Percentiles rank a stretch among this genome's conserved stretches.
phyloP scores from a whole-genome alignment of 2,329 filamentous ascomycete genomes.

The Curvularia eragrostidis region DNA sequence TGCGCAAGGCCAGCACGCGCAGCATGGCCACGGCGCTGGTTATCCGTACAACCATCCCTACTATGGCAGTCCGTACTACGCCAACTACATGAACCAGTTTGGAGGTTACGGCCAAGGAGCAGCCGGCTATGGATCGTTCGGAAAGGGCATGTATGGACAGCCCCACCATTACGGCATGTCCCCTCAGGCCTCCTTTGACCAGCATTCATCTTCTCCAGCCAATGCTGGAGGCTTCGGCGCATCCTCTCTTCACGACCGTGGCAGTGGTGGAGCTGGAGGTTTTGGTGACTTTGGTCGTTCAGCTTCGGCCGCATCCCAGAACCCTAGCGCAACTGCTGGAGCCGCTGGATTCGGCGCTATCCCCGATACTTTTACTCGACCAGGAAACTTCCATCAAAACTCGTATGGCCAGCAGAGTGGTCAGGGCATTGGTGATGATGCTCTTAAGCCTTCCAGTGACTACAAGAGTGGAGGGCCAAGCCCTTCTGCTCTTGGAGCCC shows the following conservation, averaged over 20 bases:
- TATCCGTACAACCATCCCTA: slow-evolving; percentile 63
- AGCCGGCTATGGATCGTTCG: slow-evolving; percentile 59
- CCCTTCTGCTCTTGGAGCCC: slow-evolving; percentile 62
- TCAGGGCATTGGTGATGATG: slow-evolving; percentile 58
- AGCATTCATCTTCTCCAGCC: slow-evolving; percentile 68
- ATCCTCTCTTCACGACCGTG: slow-evolving; percentile 56
- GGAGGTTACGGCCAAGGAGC: slow-evolving; percentile 59
- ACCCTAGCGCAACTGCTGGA: slow-evolving; percentile 57
- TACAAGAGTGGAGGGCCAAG: slow-evolving; percentile 65
- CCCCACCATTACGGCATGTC: slow-evolving; percentile 67
- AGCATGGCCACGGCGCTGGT: slow-evolving; percentile 54
- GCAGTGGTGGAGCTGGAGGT: slow-evolving; percentile 56
- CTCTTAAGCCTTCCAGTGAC: slow-evolving; percentile 64
- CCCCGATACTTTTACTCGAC: slow-evolving; percentile 66
- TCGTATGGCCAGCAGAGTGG: slow-evolving; percentile 57
- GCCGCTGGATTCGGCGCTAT: slow-evolving; percentile 60
- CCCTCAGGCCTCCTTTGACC: slow-evolving; percentile 64
- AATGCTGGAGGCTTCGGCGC: slow-evolving; percentile 62
- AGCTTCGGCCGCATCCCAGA: slow-evolving; percentile 64
- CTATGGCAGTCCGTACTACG: slow-evolving; percentile 68
- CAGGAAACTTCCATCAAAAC: slow-evolving; percentile 61
- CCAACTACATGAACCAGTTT: slow-evolving; percentile 69
- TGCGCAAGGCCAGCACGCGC: slow-evolving; percentile 55
- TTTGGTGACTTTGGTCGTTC: slow-evolving; percentile 67
- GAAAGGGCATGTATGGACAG: slow-evolving; percentile 68